Evolutionary conservation across 805 yeast genomes (phyloP).

Genomic region (Sugiyamaella qingdaonensis): DNA sequence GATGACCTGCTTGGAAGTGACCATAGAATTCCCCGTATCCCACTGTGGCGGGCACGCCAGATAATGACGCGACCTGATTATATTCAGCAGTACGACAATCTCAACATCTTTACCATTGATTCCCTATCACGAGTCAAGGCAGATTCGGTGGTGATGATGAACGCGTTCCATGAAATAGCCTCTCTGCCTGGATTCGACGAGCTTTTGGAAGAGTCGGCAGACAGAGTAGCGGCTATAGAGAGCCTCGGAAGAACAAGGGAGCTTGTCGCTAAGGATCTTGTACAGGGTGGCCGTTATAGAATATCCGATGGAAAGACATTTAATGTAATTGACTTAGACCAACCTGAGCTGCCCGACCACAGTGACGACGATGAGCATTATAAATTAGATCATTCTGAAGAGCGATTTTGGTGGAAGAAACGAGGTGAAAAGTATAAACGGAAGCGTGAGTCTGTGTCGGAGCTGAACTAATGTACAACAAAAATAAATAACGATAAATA

Average conservation of each 20-base stretch:
- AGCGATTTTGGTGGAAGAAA: constrained; percentile 21
- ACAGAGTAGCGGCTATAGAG: constrained; percentile 71
- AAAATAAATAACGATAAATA: background rate
- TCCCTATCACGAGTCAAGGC: constrained; percentile 67
- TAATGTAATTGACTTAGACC: constrained; percentile 5
- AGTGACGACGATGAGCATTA: constrained; percentile 24
- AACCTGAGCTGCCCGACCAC: constrained; percentile 16
- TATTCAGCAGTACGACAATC: constrained; percentile 67
- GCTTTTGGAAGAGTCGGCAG: constrained; percentile 57
- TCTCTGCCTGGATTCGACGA: constrained; percentile 67
- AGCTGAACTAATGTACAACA: background rate
- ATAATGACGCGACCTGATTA: constrained; percentile 82
- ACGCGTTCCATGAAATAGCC: constrained; percentile 77
- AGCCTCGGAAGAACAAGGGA: constrained; percentile 75
- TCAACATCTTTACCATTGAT: constrained; percentile 77
- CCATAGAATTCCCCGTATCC: constrained; percentile 65
- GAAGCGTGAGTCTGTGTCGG: background rate
- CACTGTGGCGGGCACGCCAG: constrained; percentile 79
- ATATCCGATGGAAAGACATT: constrained; percentile 13
- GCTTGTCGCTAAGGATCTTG: constrained; percentile 64
- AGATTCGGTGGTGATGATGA: constrained; percentile 85
- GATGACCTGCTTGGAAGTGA: constrained; percentile 30
- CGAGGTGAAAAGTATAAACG: constrained; percentile 18
- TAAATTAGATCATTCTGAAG: constrained; percentile 13
- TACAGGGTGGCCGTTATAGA: constrained; percentile 29